Conservation (phyloP, 805 yeast genomes). For the Scheffersomyces amazonensis region DNA sequence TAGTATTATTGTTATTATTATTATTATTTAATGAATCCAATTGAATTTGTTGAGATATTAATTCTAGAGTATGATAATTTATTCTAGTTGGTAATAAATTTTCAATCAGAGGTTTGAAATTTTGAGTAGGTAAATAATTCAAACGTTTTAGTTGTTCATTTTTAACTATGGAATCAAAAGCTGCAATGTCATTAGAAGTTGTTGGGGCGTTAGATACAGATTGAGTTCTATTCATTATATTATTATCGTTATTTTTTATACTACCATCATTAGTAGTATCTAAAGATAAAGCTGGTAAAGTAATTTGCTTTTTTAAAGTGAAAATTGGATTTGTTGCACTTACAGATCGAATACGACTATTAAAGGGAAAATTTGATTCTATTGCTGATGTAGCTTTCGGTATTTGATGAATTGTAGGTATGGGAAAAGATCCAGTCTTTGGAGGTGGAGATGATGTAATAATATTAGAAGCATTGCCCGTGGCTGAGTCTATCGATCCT, state of each 20-base stretch:
- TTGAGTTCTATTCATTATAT: not conserved
- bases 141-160: constrained; percentile 21
- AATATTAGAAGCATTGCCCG: not conserved
- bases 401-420: not conserved
- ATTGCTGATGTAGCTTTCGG: constrained; percentile 16
- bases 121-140: constrained; percentile 16
- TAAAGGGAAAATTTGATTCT: constrained; percentile 16
- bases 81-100: constrained; percentile 18
- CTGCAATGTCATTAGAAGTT: constrained; percentile 9
- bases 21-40: not conserved
- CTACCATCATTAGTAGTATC: constrained; percentile 10
- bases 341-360: not conserved
- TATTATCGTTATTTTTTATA: constrained; percentile 2
- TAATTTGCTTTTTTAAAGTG: constrained; percentile 14
- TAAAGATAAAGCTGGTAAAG: constrained; percentile 17
- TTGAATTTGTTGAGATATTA: constrained; percentile 1
- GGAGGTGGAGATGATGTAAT: not conserved
- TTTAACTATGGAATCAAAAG: constrained; percentile 4
- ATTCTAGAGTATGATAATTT: constrained; percentile 11
- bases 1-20: not conserved
- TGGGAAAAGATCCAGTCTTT: not conserved
- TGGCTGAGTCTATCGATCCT: constrained; percentile 2
- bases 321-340: not conserved
- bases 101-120: constrained; percentile 17
- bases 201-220: not conserved